Evolutionary conservation across 257 asterid genomes (phyloP).

Genomic region (Solanum chaucha): DNA sequence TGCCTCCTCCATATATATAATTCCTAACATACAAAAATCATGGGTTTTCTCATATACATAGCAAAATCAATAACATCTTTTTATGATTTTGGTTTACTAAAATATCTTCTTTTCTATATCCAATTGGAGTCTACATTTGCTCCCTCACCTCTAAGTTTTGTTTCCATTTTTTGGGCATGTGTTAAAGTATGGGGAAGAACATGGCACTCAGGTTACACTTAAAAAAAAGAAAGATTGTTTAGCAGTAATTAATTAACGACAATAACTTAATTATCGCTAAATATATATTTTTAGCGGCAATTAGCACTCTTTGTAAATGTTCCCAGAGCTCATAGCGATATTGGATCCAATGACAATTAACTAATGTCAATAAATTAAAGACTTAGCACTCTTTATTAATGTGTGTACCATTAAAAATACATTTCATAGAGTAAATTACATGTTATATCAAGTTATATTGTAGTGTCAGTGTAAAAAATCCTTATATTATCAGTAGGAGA

Average conservation of each 20-base stretch:
- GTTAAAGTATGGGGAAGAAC: neutral
- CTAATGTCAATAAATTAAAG: too few relatives aligned
- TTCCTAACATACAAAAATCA: neutral
- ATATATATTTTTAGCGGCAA: too few relatives aligned
- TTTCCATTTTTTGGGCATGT: neutral
- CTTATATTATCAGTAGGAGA: neutral
- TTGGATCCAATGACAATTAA: too few relatives aligned
- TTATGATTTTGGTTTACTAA: neutral
- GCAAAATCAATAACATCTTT: neutral
- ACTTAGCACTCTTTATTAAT: too few relatives aligned
- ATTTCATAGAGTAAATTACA: neutral
- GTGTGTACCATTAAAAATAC: too few relatives aligned
- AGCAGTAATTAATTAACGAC: too few relatives aligned
- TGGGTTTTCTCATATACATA: neutral
- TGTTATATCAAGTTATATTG: neutral
- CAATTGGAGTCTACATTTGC: neutral
- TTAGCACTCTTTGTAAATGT: too few relatives aligned
- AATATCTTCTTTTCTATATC: neutral
- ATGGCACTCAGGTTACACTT: too few relatives aligned
- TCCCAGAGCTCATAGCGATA: neutral
- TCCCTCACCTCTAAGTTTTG: neutral
- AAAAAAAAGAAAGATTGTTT: too few relatives aligned
- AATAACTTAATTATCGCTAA: too few relatives aligned
- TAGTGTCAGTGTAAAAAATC: neutral
- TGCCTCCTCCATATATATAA: neutral